Percentiles rank a stretch among this genome's conserved stretches.
These are phyloP conservation scores for Bryum argenteum DNA, from an alignment of 225 moss, liverwort and hornwort genomes.

Conservation along the genomic window DNA sequence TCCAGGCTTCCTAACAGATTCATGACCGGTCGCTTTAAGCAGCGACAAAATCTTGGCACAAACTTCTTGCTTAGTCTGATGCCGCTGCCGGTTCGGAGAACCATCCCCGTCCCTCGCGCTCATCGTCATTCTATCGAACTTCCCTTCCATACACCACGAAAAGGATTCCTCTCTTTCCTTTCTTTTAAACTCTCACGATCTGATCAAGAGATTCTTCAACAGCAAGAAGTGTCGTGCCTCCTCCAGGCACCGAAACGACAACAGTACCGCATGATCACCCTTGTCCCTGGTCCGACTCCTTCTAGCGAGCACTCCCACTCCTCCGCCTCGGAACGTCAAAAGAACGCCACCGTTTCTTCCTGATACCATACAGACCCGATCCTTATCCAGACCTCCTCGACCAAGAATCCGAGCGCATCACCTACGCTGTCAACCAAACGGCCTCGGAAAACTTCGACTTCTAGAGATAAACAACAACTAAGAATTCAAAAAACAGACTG, in stretches of 20 bases:
- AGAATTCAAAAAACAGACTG: too few relatives aligned
- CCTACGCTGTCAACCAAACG: too few relatives aligned
- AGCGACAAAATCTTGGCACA: conserved; percentile 63
- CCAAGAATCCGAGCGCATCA: too few relatives aligned
- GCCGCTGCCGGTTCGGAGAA: conserved; percentile 36
- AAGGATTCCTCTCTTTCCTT: not conserved
- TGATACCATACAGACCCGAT: conserved; percentile 34
- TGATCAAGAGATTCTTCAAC: conserved; percentile 31
- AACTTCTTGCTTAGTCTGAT: conserved; percentile 60
- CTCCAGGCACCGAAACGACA: conserved; percentile 42
- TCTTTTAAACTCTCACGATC: conserved; percentile 3
- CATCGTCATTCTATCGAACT: conserved; percentile 32
- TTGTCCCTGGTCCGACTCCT: conserved; percentile 6
- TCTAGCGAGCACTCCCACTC: conserved; percentile 37
- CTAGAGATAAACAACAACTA: too few relatives aligned
- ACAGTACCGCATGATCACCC: conserved; percentile 53
- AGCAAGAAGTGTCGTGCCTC: conserved; percentile 26
- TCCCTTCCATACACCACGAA: conserved; percentile 13
- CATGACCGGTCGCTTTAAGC: conserved; percentile 58
- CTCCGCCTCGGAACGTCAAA: conserved; percentile 42
- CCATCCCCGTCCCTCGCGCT: conserved; percentile 28
- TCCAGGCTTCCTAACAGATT: conserved; percentile 53
- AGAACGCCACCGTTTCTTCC: conserved; percentile 32
- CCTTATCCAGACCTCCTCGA: conserved; percentile 19
- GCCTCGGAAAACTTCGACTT: too few relatives aligned